phyloP scores from a whole-genome alignment of 129 eudicot species.

The Smallanthus sonchifolius region DNA sequence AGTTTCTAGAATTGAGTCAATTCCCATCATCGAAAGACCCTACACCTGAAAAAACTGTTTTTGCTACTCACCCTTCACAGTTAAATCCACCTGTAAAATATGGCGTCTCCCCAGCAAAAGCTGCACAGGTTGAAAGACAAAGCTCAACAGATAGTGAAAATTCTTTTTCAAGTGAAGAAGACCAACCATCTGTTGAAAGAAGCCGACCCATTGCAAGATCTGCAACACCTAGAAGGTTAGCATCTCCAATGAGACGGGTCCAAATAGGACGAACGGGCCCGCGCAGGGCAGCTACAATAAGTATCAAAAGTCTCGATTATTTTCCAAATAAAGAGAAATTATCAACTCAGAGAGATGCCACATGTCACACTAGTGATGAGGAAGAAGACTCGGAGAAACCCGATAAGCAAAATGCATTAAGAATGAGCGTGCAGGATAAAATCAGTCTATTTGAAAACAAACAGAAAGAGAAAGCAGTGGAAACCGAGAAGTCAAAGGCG shows the following conservation, averaged over 20 bases:
- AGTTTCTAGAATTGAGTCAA: constrained; percentile 41
- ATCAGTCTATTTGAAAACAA: constrained; percentile 86
- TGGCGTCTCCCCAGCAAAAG: constrained; percentile 94
- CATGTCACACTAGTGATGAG: constrained; percentile 48
- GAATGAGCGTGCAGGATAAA: constrained; percentile 96
- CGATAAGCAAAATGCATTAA: constrained; percentile 43
- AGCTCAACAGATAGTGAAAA: constrained; percentile 72
- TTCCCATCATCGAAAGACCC: constrained; percentile 21
- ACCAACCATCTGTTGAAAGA: constrained; percentile 73
- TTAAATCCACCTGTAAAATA: constrained; percentile 61
- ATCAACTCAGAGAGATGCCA: constrained; percentile 49
- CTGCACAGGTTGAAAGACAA: constrained; percentile 82
- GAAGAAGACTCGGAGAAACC: constrained; percentile 54
- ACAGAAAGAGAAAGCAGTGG: constrained; percentile 59
- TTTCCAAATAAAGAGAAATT: constrained; percentile 59
- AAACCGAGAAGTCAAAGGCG: constrained; percentile 52
- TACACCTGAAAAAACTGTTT: constrained; percentile 21
- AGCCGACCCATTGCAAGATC: constrained; percentile 70
- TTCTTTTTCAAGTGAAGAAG: constrained; percentile 85
- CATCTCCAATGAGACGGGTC: constrained; percentile 95
- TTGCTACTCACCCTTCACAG: constrained; percentile 24
- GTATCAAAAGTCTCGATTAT: constrained; percentile 66
- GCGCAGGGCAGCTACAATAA: constrained; percentile 72
- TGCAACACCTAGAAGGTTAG: constrained; percentile 89
- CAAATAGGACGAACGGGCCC: constrained; percentile 93